Base-by-base conservation (phyloP, 1,284 basidiomycete genomes). In the Microbotryum saponariae region DNA sequence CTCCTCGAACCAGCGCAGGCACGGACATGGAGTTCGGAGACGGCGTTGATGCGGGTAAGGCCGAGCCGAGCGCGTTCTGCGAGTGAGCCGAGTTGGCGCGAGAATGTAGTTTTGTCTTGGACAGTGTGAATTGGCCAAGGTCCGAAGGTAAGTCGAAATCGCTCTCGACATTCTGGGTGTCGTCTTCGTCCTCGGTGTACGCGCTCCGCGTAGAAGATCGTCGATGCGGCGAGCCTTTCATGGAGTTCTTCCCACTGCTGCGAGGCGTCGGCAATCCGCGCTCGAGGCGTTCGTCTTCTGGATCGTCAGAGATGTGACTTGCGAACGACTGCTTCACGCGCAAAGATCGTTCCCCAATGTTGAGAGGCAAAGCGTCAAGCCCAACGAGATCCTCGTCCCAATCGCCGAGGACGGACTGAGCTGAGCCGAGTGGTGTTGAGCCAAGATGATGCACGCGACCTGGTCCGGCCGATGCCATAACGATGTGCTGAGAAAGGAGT, bases 241-340 rank as follows among this genome's bases (percentile, higher is more conserved):
- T 81, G 25, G 82, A 77, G 54, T 83, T 82, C 74, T 88, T 88
- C 77, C 88, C 88, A 44, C 86, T 87, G 21, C 86, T 88, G 56
- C 49, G 25, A 25, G 52, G 27, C 48, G 42, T 14, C 21, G 21
- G 3, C 6, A 10, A 37, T 9, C 86, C 81, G 47, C 87, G 85
- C 73, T 87, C 87, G 49, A 87, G 85, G 45, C 85, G 66, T 7
- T 66, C 69, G 27, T 69, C 82, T 50, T 87, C 85, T 4, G 84
- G 83, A 51, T 81, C 81, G 54, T 82, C 80, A 48, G 70, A 58
- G 85, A 52, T 84, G 83, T 69, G 87, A 83, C 66, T 81, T 82
- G 77, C 84, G 78, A 74, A 83, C 75, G 56, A 63, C 42, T 58
- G 59, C 54, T 70, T 66, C 57, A 60, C 12, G 18, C 59, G 37